phyloP scores from a whole-genome alignment of 768 basidiomycete genomes.

The Mrakia blollopis region DNA sequence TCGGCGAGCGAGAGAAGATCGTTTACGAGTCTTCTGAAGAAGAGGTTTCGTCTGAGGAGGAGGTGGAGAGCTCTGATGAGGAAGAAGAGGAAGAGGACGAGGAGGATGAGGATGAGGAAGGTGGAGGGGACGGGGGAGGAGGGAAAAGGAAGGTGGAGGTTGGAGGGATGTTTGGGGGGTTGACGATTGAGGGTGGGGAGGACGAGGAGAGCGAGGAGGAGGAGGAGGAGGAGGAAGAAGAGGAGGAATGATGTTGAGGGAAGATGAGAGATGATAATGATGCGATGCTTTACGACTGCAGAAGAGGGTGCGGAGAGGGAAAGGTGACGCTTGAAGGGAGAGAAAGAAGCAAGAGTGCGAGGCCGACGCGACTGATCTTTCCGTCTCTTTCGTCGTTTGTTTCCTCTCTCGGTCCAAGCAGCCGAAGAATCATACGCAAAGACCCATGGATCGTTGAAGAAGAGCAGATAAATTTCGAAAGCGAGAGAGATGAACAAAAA shows the following conservation, averaged over 20 bases:
- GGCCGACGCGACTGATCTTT: too few relatives aligned
- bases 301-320: too few relatives aligned
- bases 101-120: constrained; percentile 25
- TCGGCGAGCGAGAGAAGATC: constrained; percentile 22
- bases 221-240: constrained; percentile 38
- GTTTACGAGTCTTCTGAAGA: constrained; percentile 21
- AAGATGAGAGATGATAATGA: too few relatives aligned
- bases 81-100: constrained; percentile 38
- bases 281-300: too few relatives aligned
- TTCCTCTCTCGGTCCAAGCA: too few relatives aligned
- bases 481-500: too few relatives aligned
- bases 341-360: too few relatives aligned
- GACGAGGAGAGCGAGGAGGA: constrained; percentile 16
- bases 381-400: too few relatives aligned
- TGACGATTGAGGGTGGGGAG: constrained; percentile 22
- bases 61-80: constrained; percentile 39
- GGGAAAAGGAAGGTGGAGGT: constrained; percentile 16
- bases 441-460: too few relatives aligned
- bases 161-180: constrained; percentile 25
- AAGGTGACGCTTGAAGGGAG: too few relatives aligned
- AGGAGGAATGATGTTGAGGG: background rate
- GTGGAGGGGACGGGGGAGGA: background rate
- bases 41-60: constrained; percentile 13
- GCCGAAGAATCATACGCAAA: too few relatives aligned
- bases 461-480: too few relatives aligned